Evolutionary conservation across 345 rosid genomes (phyloP).

Genomic region (Geranium brycei): DNA sequence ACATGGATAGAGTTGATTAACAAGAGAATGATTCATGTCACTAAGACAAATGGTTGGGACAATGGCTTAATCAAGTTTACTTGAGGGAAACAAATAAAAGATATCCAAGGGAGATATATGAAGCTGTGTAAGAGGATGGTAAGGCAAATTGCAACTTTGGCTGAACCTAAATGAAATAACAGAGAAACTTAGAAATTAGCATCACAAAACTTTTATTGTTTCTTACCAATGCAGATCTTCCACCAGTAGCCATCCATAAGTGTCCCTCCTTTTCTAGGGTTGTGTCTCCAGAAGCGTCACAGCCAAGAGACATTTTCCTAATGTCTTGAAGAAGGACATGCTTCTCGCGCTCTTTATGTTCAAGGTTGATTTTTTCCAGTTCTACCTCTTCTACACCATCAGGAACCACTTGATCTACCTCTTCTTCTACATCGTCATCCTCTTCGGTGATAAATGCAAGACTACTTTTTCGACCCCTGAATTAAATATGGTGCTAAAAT

Average conservation of each 20-base stretch:
- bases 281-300: conserved; percentile 42
- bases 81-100: background rate
- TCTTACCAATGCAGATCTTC: conserved; percentile 38
- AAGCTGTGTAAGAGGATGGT: background rate
- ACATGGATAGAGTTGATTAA: background rate
- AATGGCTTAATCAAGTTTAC: background rate
- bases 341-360: conserved; percentile 59
- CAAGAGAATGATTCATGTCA: background rate
- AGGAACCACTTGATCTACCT: conserved; percentile 94
- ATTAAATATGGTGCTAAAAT: background rate
- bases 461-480: conserved; percentile 88
- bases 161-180: background rate
- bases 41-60: background rate
- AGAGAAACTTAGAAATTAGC: background rate
- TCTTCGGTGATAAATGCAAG: conserved; percentile 79
- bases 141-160: background rate
- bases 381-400: conserved; percentile 96
- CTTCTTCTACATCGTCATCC: conserved; percentile 93
- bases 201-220: conserved; percentile 3
- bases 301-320: conserved; percentile 48
- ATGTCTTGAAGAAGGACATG: conserved; percentile 69
- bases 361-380: conserved; percentile 78
- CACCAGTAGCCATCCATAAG: conserved; percentile 42
- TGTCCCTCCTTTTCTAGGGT: conserved; percentile 21
- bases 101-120: background rate